phyloP scores from a whole-genome alignment of 768 basidiomycete genomes.

The Daedaleopsis nitida region DNA sequence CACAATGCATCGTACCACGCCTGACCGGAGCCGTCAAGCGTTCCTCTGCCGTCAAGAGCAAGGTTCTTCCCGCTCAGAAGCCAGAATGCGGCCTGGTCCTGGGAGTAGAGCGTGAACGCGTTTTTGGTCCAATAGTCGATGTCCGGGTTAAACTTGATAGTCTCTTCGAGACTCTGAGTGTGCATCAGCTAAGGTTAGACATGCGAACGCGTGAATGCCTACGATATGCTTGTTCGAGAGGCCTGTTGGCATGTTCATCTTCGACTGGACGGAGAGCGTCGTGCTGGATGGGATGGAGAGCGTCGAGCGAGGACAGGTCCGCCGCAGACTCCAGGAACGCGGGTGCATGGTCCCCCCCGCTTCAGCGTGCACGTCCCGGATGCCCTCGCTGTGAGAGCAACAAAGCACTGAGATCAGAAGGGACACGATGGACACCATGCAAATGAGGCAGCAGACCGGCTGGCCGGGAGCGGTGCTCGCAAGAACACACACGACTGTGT shows the following conservation, averaged over 20 bases:
- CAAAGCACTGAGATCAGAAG: too few species aligned
- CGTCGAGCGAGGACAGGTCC: conserved; percentile 38
- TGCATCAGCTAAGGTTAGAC: not conserved
- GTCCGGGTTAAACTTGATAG: conserved; percentile 50
- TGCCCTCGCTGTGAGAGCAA: not conserved
- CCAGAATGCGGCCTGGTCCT: conserved; percentile 58
- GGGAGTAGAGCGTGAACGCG: conserved; percentile 54
- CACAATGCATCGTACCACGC: conserved; percentile 59
- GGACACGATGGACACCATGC: too few species aligned
- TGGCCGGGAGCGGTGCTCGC: too few species aligned
- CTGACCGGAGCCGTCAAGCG: conserved; percentile 66
- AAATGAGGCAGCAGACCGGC: too few species aligned
- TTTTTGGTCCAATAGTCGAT: conserved; percentile 60
- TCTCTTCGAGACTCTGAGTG: conserved; percentile 49
- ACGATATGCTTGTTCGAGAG: conserved; percentile 52
- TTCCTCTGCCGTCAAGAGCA: conserved; percentile 58
- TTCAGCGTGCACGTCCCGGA: conserved; percentile 42
- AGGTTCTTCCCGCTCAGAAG: conserved; percentile 53
- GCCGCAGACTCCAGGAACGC: conserved; percentile 45
- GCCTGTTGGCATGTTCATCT: conserved; percentile 58
- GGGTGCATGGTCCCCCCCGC: conserved; percentile 54
- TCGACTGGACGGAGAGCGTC: conserved; percentile 52
- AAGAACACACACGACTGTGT: too few species aligned
- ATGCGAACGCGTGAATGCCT: conserved; percentile 8
- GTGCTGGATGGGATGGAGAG: conserved; percentile 46